Conservation (phyloP, 768 basidiomycete genomes). For the Boletus pseudo-olivaceus region DNA sequence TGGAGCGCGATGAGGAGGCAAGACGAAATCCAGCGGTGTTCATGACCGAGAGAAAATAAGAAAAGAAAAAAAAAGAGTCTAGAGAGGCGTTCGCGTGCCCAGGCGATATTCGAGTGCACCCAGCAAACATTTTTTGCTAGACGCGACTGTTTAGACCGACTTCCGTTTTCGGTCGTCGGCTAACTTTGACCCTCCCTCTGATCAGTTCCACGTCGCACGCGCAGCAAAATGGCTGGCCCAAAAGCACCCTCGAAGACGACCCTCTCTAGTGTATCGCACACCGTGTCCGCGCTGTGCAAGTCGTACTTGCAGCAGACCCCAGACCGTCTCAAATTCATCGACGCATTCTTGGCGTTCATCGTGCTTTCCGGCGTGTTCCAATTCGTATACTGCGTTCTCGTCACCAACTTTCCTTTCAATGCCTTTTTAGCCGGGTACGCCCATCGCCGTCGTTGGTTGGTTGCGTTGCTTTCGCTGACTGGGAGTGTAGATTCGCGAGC, state of each 20-base stretch:
- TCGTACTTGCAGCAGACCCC: constrained; percentile 78
- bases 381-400: constrained; percentile 86
- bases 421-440: constrained; percentile 94
- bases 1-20: constrained; percentile 19
- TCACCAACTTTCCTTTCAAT: constrained; percentile 96
- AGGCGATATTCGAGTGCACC: background rate
- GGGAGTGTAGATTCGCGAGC: constrained; percentile 73
- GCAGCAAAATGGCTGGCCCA: constrained; percentile 33
- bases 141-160: background rate
- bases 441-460: background rate
- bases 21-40: constrained; percentile 18
- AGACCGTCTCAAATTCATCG: constrained; percentile 87
- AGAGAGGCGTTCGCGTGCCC: background rate
- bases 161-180: constrained; percentile 12
- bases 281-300: constrained; percentile 59
- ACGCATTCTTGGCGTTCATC: constrained; percentile 88
- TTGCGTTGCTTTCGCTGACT: constrained; percentile 1
- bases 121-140: constrained; percentile 1
- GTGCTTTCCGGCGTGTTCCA: constrained; percentile 88
- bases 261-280: constrained; percentile 25
- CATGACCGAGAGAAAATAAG: constrained; percentile 15
- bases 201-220: constrained; percentile 22
- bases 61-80: background rate
- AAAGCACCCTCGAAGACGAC: constrained; percentile 26
- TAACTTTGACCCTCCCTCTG: background rate